Evolutionary conservation across 2,329 filamentous ascomycete species (phyloP).

Genomic region (Botryotinia convoluta): DNA sequence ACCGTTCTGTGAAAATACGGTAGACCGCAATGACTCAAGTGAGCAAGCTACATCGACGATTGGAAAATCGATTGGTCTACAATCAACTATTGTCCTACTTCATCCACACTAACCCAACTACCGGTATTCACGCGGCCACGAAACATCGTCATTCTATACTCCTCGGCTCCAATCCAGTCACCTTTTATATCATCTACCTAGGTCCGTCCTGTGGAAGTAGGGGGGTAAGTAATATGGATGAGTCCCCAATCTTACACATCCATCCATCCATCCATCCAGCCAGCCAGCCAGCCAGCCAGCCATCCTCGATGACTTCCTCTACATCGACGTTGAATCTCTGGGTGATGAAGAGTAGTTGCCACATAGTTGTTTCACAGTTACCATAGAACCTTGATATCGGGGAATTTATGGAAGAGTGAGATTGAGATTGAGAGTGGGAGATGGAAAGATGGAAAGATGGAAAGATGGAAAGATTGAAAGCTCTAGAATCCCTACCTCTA

Average conservation of each 20-base stretch:
- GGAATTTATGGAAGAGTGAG: neutral
- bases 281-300: too few species aligned
- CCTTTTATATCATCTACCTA: too few species aligned
- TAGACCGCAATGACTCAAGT: neutral
- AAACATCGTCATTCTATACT: neutral
- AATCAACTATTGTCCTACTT: too few species aligned
- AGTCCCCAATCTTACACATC: neutral
- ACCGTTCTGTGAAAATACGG: neutral
- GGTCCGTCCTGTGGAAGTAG: neutral
- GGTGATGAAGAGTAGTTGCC: neutral
- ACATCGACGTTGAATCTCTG: neutral
- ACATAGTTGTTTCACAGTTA: neutral
- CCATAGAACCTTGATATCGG: neutral
- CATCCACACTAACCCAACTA: neutral
- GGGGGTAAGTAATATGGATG: neutral
- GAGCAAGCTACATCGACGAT: neutral
- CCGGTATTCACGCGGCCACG: neutral
- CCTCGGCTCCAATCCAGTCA: neutral
- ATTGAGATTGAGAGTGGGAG: neutral
- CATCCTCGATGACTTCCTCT: neutral
- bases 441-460: neutral
- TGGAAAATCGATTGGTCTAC: neutral
- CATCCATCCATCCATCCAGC: neutral
- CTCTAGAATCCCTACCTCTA: neutral
- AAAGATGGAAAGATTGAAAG: neutral